A percentile compares a stretch with the other conserved stretches of the same genome.
Evolutionary conservation across 1,284 basidiomycete genomes (phyloP).

Genomic region (Cutaneotrichosporon sp.): DNA sequence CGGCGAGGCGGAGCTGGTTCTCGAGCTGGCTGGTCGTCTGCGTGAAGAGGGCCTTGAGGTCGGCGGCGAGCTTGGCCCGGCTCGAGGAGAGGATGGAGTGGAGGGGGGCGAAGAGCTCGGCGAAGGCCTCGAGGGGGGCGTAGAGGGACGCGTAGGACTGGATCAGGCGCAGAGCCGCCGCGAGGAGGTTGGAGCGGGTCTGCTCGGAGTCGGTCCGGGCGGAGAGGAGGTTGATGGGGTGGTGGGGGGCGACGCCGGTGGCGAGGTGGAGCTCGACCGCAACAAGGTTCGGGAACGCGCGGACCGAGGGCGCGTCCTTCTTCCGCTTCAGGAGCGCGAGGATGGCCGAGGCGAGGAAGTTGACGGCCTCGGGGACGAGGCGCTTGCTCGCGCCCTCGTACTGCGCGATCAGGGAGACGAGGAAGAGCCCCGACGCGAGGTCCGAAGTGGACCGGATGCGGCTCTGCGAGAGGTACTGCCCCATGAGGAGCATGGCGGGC

Average conservation of each 20-base stretch:
- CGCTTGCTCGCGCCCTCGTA: slow-evolving; percentile 85
- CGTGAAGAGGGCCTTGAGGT: slow-evolving; percentile 60
- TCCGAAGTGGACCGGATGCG: slow-evolving; percentile 75
- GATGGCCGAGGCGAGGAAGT: slow-evolving; percentile 72
- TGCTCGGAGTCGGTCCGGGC: slow-evolving; percentile 55
- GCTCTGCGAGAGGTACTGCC: slow-evolving; percentile 83
- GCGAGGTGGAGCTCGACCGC: slow-evolving; percentile 17
- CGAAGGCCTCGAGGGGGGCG: slow-evolving; percentile 74
- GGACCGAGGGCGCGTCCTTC: slow-evolving; percentile 57
- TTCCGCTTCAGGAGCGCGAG: slow-evolving; percentile 68
- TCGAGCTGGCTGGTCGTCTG: slow-evolving; percentile 57
- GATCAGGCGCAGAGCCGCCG: slow-evolving; percentile 65
- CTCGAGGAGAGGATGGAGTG: slow-evolving; percentile 63
- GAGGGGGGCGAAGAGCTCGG: slow-evolving; percentile 78
- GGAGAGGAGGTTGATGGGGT: slow-evolving; percentile 32
- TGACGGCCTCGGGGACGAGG: slow-evolving; percentile 84
- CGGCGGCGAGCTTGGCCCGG: slow-evolving; percentile 57
- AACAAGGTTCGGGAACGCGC: slow-evolving; percentile 38
- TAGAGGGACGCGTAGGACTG: slow-evolving; percentile 71
- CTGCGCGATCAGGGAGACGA: slow-evolving; percentile 77
- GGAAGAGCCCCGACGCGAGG: slow-evolving; percentile 81
- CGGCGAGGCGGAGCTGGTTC: slow-evolving; percentile 72
- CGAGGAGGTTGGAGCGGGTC: slow-evolving; percentile 55
- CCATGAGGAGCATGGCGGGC: slow-evolving; percentile 83
- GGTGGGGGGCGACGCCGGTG: slow-evolving; percentile 26